Conservation (phyloP, 2,329 filamentous ascomycete genomes). For the Tricladium varicosporioides region DNA sequence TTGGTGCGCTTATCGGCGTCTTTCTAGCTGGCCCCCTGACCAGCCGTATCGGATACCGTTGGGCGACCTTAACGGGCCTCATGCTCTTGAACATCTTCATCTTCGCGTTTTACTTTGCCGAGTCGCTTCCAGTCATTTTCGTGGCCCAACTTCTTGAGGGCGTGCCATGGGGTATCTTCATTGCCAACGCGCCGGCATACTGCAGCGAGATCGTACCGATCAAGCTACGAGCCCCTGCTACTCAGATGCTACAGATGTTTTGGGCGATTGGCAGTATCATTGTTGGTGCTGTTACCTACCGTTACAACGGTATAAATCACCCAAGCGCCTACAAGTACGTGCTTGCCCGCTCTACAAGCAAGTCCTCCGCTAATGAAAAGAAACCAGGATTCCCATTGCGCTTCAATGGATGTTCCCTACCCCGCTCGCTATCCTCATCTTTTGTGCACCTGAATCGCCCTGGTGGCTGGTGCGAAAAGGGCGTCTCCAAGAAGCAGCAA, state of each 20-base stretch:
- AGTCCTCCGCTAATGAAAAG: neutral
- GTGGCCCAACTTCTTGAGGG: conserved; percentile 58
- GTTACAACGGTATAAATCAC: no score
- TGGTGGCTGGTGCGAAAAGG: conserved; percentile 50
- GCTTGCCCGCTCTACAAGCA: conserved; percentile 8
- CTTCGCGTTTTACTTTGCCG: conserved; percentile 43
- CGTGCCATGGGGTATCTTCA: conserved; percentile 65
- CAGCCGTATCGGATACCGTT: conserved; percentile 57
- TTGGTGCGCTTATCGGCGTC: conserved; percentile 59
- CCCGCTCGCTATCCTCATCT: conserved; percentile 48
- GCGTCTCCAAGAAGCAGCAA: conserved; percentile 37
- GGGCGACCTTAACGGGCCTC: conserved; percentile 53
- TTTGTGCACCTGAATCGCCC: conserved; percentile 42
- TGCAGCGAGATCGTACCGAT: conserved; percentile 61
- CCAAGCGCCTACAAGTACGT: conserved; percentile 44
- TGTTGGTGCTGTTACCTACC: conserved; percentile 55
- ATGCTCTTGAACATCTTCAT: conserved; percentile 51
- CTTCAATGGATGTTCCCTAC: conserved; percentile 54
- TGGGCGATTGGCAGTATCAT: conserved; percentile 63
- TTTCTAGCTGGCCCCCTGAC: conserved; percentile 60
- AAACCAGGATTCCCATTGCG: conserved; percentile 46
- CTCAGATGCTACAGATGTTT: conserved; percentile 65
- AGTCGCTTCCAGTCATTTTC: conserved; percentile 48
- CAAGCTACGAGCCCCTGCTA: conserved; percentile 53
- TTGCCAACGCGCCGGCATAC: conserved; percentile 63